A percentile compares a stretch with the other conserved stretches of the same genome.
Conservation (phyloP, 768 basidiomycete genomes). For the Saitozyma podzolica region DNA sequence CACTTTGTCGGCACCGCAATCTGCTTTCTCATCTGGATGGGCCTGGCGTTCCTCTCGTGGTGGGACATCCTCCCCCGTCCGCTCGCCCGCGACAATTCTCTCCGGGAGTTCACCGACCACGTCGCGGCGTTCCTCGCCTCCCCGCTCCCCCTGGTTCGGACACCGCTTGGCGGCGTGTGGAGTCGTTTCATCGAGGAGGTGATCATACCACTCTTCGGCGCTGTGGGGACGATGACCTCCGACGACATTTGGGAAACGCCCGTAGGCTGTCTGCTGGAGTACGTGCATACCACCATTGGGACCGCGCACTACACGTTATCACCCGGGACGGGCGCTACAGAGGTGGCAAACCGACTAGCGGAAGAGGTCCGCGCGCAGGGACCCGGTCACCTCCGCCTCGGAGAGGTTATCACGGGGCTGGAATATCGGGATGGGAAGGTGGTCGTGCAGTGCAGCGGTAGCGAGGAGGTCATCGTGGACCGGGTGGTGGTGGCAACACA, state of each 20-base stretch:
- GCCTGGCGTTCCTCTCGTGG: constrained; percentile 39
- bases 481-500: constrained; percentile 74
- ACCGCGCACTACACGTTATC: constrained; percentile 68
- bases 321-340: constrained; percentile 57
- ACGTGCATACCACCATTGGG: constrained; percentile 67
- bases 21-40: constrained; percentile 53
- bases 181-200: constrained; percentile 59
- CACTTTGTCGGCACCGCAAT: constrained; percentile 55
- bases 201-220: constrained; percentile 68
- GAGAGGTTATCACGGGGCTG: constrained; percentile 21
- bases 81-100: constrained; percentile 57
- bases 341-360: constrained; percentile 26
- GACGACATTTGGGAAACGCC: constrained; percentile 63
- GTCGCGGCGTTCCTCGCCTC: constrained; percentile 17
- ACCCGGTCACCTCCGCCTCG: constrained; percentile 24
- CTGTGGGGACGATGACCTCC: constrained; percentile 67
- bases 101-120: constrained; percentile 49
- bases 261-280: constrained; percentile 68
- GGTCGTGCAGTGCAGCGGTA: constrained; percentile 1
- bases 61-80: constrained; percentile 46
- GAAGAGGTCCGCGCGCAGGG: constrained; percentile 21
- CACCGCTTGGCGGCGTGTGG: constrained; percentile 61
- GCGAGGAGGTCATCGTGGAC: constrained; percentile 55
- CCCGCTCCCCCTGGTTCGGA: constrained; percentile 45
- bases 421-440: constrained; percentile 6